Conservation (phyloP, 805 yeast genomes). For the Starmerella bacillaris region DNA sequence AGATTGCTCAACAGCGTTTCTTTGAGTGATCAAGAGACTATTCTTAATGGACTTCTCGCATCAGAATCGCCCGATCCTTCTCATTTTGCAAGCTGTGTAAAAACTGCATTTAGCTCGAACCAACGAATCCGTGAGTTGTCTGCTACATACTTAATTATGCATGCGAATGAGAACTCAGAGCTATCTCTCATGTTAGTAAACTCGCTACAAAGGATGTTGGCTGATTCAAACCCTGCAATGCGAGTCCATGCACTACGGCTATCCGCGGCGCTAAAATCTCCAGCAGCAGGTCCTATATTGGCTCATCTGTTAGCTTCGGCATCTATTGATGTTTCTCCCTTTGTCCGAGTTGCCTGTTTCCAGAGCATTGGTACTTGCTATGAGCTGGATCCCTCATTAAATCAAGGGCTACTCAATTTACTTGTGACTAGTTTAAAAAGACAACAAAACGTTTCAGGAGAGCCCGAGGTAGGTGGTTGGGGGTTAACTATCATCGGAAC, state of each 20-base stretch:
- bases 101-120: not conserved
- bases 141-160: conserved; percentile 51
- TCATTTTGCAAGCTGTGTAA: not conserved
- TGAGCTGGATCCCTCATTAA: conserved; percentile 28
- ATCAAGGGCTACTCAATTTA: conserved; percentile 33
- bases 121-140: conserved; percentile 50
- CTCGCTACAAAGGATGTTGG: conserved; percentile 69
- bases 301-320: conserved; percentile 54
- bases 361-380: conserved; percentile 48
- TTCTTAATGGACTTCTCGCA: not conserved
- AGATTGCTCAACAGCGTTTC: not conserved
- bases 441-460: conserved; percentile 21
- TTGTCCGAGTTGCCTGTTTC: conserved; percentile 66
- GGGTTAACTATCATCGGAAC: conserved; percentile 41
- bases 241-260: conserved; percentile 63
- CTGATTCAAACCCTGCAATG: conserved; percentile 42
- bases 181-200: conserved; percentile 78
- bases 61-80: not conserved
- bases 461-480: conserved; percentile 48
- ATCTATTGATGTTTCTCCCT: conserved; percentile 50
- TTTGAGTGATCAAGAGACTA: not conserved
- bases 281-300: conserved; percentile 65
- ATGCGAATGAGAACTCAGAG: conserved; percentile 72
- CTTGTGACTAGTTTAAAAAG: conserved; percentile 46
- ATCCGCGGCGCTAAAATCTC: conserved; percentile 64